Percentiles rank a stretch among this genome's conserved stretches.
Conservation (phyloP, 1,284 basidiomycete genomes). For the Leccinum variabile region DNA sequence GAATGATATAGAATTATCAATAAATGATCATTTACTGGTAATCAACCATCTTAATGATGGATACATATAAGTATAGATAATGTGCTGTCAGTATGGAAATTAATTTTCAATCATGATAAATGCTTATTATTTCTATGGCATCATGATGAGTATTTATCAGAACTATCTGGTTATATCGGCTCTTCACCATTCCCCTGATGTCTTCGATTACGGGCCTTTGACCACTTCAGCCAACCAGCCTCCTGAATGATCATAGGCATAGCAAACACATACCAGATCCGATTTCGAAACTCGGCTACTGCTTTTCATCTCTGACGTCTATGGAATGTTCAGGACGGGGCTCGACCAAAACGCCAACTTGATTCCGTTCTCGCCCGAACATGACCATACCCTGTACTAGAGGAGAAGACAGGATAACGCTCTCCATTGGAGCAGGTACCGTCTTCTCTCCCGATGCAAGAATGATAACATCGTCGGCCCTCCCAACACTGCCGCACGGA, state of each 20-base stretch:
- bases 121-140: no score
- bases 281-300: background rate
- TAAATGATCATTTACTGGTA: no score
- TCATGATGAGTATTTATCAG: no score
- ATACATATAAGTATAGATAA: no score
- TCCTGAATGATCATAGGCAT: background rate
- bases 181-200: no score
- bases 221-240: background rate
- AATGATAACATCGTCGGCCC: conserved; percentile 1
- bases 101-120: no score
- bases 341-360: background rate
- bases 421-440: background rate
- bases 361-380: conserved; percentile 1
- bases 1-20: no score
- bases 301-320: background rate
- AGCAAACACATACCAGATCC: background rate
- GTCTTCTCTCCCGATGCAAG: conserved; percentile 1
- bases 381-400: background rate
- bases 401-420: background rate
- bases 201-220: background rate
- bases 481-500: background rate
- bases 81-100: no score
- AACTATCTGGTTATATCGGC: no score
- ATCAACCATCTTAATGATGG: no score
- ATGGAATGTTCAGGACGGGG: background rate